phyloP scores from a whole-genome alignment of 208 protist genomes.

The Trypanosoma lewisi region DNA sequence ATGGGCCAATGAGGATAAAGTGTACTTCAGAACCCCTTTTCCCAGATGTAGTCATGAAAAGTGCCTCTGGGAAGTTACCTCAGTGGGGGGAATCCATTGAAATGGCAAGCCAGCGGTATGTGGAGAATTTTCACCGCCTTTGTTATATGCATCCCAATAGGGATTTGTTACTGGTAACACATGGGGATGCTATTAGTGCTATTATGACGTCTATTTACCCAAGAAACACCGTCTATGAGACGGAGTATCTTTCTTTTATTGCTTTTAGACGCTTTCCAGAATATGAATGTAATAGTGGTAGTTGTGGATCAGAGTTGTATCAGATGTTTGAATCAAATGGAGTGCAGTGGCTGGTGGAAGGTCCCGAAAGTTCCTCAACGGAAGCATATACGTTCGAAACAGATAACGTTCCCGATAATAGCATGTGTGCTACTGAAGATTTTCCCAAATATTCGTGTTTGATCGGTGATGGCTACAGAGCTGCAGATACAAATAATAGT shows the following conservation, averaged over 20 bases:
- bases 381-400: not conserved
- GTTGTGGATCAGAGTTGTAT: constrained; percentile 20
- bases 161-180: constrained; percentile 65
- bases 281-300: constrained; percentile 4
- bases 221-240: constrained; percentile 63
- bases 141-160: not conserved
- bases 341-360: constrained; percentile 50
- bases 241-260: constrained; percentile 75
- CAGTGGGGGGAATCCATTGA: constrained; percentile 71
- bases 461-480: not conserved
- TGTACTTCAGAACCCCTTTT: constrained; percentile 12
- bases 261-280: constrained; percentile 40
- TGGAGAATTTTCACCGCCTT: constrained; percentile 11
- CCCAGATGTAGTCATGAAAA: not conserved
- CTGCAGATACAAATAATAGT: not conserved
- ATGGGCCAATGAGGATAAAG: constrained; percentile 72
- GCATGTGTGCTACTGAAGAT: not conserved
- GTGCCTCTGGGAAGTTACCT: constrained; percentile 34
- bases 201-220: constrained; percentile 67
- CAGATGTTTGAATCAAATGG: constrained; percentile 43
- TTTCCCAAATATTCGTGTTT: no score
- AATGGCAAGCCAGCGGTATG: constrained; percentile 33
- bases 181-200: constrained; percentile 75
- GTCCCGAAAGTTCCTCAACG: constrained; percentile 4
- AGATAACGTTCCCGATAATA: not conserved